phyloP scores from a whole-genome alignment of 768 basidiomycete genomes.

The Phanerodontia chrysosporium region DNA sequence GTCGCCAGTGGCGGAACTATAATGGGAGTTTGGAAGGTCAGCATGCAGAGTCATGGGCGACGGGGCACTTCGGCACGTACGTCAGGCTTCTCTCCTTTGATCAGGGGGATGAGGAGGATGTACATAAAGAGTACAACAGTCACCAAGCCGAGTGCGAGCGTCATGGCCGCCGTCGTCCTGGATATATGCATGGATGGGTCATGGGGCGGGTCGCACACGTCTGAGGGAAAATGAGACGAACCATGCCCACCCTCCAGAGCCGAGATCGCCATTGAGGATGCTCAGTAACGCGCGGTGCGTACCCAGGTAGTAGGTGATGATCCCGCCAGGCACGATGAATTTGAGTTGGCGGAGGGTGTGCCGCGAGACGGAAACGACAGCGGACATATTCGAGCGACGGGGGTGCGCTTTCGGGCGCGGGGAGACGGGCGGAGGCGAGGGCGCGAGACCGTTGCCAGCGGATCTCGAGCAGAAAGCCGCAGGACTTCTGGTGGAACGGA shows the following conservation, averaged over 20 bases:
- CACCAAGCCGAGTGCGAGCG: constrained; percentile 25
- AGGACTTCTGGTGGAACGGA: too few relatives aligned
- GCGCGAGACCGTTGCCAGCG: neutral
- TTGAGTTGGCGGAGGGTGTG: constrained; percentile 70
- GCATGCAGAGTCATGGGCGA: neutral
- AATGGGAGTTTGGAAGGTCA: neutral
- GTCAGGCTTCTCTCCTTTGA: constrained; percentile 64
- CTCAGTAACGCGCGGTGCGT: constrained; percentile 48
- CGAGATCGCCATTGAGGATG: constrained; percentile 32
- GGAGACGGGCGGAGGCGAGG: too few relatives aligned
- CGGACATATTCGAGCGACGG: too few relatives aligned
- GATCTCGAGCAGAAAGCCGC: neutral
- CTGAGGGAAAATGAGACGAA: constrained; percentile 28
- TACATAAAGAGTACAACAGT: constrained; percentile 72
- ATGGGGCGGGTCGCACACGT: neutral
- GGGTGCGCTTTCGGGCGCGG: neutral
- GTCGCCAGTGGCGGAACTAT: constrained; percentile 76
- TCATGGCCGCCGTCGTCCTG: neutral
- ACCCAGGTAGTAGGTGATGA: constrained; percentile 57
- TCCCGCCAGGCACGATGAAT: constrained; percentile 68
- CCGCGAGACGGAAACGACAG: constrained; percentile 29
- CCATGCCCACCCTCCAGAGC: constrained; percentile 47
- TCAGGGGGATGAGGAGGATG: constrained; percentile 61
- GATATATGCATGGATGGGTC: neutral
- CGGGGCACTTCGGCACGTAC: constrained; percentile 36